Base-by-base conservation (phyloP, 768 basidiomycete genomes). In the Amanita pallidorosea region DNA sequence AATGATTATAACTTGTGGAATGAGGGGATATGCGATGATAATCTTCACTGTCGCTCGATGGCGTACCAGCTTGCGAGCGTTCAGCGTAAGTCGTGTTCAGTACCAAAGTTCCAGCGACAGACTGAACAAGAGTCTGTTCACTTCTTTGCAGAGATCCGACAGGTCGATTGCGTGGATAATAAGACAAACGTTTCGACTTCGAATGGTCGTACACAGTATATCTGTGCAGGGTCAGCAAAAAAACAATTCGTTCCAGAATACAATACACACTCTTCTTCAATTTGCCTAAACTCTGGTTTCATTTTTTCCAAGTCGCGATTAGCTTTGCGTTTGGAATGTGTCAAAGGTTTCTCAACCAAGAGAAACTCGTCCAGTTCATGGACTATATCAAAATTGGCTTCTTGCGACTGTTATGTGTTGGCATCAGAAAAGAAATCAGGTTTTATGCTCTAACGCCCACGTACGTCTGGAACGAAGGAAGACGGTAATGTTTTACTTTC, bases 331-430 rank as follows among this genome's bases (percentile, higher is more conserved):
- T 92, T 96, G 41, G 87, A 75, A 55, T 94, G 92, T 51, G 91
- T 96, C 50, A 98, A 70, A n/a, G 95, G 95, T 64, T 97, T 97
- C 69, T 98, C 95, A 47, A 94, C 94, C 77, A 98, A 80, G 61
- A 99, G 67, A 60, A 98, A 87, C 65, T 99, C 96, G 63, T 99
- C 94, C 8, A 99, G 78, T 70, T 98, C 96, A 61, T 98, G 93
- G 33, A 91, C 83, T 34, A 96, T 85, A 62, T 99, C 95, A 65
- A 98, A 99, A 65, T 99, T 98, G n/a, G 93, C 89, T 67, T 85
- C 85, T 64, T 94, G 93, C 66, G 86, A 81, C 94, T 99, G 61
- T 53, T 1, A 41, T 40, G 20, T n/a, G 29, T 29, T 18, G 15
- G 15, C 20, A 20, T 47, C 11, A 37, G 45, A 46, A 38, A 18